These are phyloP conservation scores for Chlorencoelia australis DNA, from an alignment of 2,329 filamentous ascomycete genomes.

Conservation along the genomic window DNA sequence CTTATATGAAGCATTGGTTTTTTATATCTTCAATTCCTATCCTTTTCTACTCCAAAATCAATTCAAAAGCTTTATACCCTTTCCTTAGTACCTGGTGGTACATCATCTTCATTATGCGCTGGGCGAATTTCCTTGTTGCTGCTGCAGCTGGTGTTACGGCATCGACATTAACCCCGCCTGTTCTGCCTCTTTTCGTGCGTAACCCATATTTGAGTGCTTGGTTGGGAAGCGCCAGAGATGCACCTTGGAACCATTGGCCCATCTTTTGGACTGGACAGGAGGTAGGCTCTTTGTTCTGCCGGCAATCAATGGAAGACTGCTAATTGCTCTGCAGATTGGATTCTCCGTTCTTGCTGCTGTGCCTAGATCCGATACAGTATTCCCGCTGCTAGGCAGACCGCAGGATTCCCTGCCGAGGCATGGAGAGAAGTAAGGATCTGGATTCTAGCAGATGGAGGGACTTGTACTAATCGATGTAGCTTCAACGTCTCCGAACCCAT, in stretches of 20 bases:
- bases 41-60: no score
- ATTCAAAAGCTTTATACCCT: neutral
- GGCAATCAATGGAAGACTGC: neutral
- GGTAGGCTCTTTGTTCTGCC: constrained; percentile 26
- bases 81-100: neutral
- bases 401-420: constrained; percentile 46
- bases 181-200: constrained; percentile 46
- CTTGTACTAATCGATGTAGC: constrained; percentile 25
- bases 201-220: constrained; percentile 52
- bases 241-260: constrained; percentile 76
- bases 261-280: constrained; percentile 72
- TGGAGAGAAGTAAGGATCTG: constrained; percentile 26
- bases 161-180: constrained; percentile 44
- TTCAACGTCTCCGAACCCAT: constrained; percentile 48
- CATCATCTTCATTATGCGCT: constrained; percentile 25
- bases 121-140: constrained; percentile 21
- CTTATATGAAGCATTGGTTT: no score
- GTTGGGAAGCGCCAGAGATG: constrained; percentile 56
- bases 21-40: no score
- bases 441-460: neutral
- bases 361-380: constrained; percentile 48
- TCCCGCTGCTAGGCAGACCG: constrained; percentile 54
- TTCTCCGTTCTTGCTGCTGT: constrained; percentile 53
- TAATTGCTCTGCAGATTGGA: constrained; percentile 36
- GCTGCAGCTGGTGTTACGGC: constrained; percentile 30